Base-by-base conservation (phyloP, 441 rosid genomes). In the Omphalea diandra region DNA sequence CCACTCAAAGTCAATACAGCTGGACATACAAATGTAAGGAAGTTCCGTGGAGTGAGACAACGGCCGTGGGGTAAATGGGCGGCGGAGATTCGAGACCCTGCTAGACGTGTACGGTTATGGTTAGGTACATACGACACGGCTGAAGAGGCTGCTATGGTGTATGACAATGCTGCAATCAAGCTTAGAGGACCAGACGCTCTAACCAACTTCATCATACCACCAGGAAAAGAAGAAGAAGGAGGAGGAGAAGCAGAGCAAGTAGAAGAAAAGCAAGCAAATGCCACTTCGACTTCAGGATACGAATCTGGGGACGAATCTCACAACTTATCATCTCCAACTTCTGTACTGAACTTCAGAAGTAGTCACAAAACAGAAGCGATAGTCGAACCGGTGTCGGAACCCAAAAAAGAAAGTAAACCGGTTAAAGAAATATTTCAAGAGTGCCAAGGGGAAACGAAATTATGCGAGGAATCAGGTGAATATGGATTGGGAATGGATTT, bases 51-150 rank as follows among this genome's bases (percentile, higher is more conserved):
- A 1, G 99, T 94, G 5, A 69, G 99, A 43, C 94, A 86, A 81
- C 83, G 99, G 74, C 99, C 99, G 0, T 94, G 98, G 98, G 98
- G 98, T 0, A 91, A 91, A 77, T 94, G 97, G 96, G 98, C 98
- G 3, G 98, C 99, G 2, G 99, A 94, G 91, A 94, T 94, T 80
- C 82, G 99, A 24, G 99, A 94, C 81, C 98, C 99, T 0, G 90
- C 80, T 11, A 81, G 80, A 62, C 89, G 97, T 11, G 90, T 85
- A 15, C 79, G 99, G 77, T 78, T 90, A 32, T 94, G 99, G 99
- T 71, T 94, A n/a, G 99, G 99, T 2, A 94, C 99, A 46, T 94
- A 82, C 31, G 84, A 89, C 18, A 92, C 99, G 0, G 98, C 99
- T 1, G 99, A 94, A 64, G 99, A 95, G 80, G 98, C 99, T 5